Evolutionary conservation across 495 filamentous ascomycete species (phyloP), one percentile per base, ranked within the genome.

Genomic region (Friedmanniomyces simplex): DNA sequence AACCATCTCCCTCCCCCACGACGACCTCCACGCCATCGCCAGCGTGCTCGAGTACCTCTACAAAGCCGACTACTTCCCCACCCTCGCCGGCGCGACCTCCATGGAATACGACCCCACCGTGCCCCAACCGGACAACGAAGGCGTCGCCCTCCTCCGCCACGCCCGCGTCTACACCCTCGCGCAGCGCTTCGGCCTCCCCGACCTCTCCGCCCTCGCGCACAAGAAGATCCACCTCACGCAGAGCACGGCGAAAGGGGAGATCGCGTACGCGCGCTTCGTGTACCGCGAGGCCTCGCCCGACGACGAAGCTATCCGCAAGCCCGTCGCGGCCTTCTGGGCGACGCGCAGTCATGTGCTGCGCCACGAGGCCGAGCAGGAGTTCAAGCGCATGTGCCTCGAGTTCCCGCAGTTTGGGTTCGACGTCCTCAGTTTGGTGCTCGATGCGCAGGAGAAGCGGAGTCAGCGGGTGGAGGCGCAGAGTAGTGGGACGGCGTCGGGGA

Each of bases 11-110:
- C 83, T 96, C 34, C 68, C 77, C 0, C 73, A 77, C 60, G 85
- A 89, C 59, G 79, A 91, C 63, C 71, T 93, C 26, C 86, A 90
- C 58, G 87, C 91, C 34, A 84, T 91, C 55, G 83, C 87, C 32
- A 90, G 82, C 72, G 89, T 95, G 66, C 81, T 97, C 63, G 86
- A 96, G 73, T 97, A 85, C 72, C 81, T 94, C 30, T 97, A 97
- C 72, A 95, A 88, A 1, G 81, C 81, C 69, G 88, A 97, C 68
- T 96, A 96, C 77, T 89, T 88, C 68, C 85, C 88, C 2, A 74
- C 46, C 37, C 57, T 65, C n/a, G 78, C 43, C 71, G 78, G 52
- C 58, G 67, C 5, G 18, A 74, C 72, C 21, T 59, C 73, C 34
- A 72, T 87, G 1, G 80, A 87, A 62, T 68, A 68, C 45, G 81